Base-by-base conservation (phyloP, 495 filamentous ascomycete genomes). In the Chlorociboria aeruginascens region DNA sequence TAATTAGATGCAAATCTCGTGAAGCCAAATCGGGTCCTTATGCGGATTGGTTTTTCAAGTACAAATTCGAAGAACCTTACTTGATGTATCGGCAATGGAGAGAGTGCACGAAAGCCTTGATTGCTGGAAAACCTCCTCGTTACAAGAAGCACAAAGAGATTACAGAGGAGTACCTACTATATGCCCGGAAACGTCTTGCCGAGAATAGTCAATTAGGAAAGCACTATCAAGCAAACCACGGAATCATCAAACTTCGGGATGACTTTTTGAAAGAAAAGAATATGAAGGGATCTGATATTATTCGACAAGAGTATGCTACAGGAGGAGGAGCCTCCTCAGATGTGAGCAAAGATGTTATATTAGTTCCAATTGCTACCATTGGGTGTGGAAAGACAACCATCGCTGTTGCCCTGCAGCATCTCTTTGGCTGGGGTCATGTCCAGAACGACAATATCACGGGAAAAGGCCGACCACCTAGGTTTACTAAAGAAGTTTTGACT, bases 61-160 rank as follows among this genome's bases (percentile, higher is more conserved):
- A 87, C 74, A 98, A 98, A 68, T 98, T 97, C 45, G 92, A 98
- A 61, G 93, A 98, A 67, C 92, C 92, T 0, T 98, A 98, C 62
- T 66, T 98, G 54, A 86, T 98, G 86, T 98, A 95, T 60, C 79
- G 92, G 32, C 93, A 97, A 65, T 98, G 92, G 92, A 84, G 92
- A 33, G 92, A 97, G 69, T 90, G 82, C 61, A 98, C 92, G 25
- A 98, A 96, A 63, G 73, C 87, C 9, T 68, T 96, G 42, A 95
- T 97, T 45, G 46, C 70, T 3, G 87, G 87, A 9, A 83, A 74
- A 56, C 63, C 75, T 17, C 86, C 87, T 8, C 83, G 74, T 46
- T 82, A 74, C 67, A 85, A 74, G 66, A 96, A 97, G 61, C 93
- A 98, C 64, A 64, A 77, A 54, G 75, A 83, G 57, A 89, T 98